Conservation (phyloP, 768 basidiomycete genomes). For the Boletus subparvulus region DNA sequence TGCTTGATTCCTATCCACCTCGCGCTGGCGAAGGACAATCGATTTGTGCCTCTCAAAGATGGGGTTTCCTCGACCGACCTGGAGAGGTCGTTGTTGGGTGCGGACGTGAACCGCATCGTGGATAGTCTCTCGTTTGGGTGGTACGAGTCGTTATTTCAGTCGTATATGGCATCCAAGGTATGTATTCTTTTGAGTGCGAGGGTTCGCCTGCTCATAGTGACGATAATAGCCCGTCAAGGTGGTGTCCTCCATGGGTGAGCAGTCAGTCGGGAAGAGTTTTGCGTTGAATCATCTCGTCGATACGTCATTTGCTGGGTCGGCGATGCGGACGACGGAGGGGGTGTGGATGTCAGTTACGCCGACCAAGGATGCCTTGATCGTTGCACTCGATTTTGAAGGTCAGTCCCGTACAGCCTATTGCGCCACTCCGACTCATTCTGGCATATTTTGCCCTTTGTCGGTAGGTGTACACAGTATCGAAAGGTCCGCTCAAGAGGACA, state of each 20-base stretch:
- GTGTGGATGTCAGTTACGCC: conserved; percentile 71
- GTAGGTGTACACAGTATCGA: conserved; percentile 63
- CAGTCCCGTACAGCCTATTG: neutral
- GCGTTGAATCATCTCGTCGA: conserved; percentile 60
- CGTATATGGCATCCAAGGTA: conserved; percentile 59
- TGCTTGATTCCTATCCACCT: conserved; percentile 67
- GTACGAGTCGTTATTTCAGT: conserved; percentile 64
- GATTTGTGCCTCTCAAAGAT: conserved; percentile 61
- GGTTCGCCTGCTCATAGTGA: neutral
- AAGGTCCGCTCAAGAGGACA: conserved; percentile 62
- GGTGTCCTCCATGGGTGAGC: conserved; percentile 69
- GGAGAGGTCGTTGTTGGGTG: conserved; percentile 56
- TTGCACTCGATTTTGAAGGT: conserved; percentile 68
- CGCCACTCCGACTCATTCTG: neutral
- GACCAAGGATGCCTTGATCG: conserved; percentile 50
- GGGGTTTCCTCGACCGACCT: conserved; percentile 49
- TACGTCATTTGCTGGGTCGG: conserved; percentile 64
- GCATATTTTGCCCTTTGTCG: neutral
- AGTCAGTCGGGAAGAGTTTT: conserved; percentile 64
- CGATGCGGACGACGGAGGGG: conserved; percentile 67
- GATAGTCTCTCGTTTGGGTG: conserved; percentile 58
- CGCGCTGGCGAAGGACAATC: conserved; percentile 57
- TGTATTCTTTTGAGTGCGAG: neutral
- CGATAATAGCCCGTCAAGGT: conserved; percentile 54
- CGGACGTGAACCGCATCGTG: conserved; percentile 55